A percentile compares a stretch with the other conserved stretches of the same genome.
These are phyloP conservation scores for Pseudocercospora crystallina DNA, from an alignment of 2,329 filamentous ascomycete genomes.

Conservation along the genomic window DNA sequence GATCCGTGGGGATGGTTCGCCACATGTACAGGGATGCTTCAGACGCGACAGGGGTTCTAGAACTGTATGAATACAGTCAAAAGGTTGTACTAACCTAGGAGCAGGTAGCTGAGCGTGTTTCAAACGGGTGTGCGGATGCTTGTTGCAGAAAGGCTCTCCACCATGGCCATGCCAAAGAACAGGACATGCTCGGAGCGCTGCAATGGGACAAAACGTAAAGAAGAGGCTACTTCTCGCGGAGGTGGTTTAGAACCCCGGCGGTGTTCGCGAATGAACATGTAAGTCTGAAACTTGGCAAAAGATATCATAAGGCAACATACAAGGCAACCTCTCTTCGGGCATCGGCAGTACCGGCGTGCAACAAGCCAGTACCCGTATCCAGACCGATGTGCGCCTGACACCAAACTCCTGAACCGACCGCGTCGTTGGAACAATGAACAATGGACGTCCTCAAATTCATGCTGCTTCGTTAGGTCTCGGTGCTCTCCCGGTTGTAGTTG, in stretches of 20 bases:
- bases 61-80: background rate
- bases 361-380: constrained; percentile 11
- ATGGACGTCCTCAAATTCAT: constrained; percentile 18
- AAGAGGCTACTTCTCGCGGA: too few species aligned
- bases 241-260: too few species aligned
- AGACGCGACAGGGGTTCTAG: constrained; percentile 4
- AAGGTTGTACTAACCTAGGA: too few species aligned
- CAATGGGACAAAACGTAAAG: background rate
- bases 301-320: constrained; percentile 11
- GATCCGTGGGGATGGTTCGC: constrained; percentile 1
- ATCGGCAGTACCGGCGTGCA: constrained; percentile 7
- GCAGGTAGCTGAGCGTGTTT: too few species aligned
- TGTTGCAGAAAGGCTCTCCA: too few species aligned
- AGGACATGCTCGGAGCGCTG: constrained; percentile 9
- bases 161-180: background rate
- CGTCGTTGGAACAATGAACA: constrained; percentile 24
- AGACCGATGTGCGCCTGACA: constrained; percentile 18
- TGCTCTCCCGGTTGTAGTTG: constrained; percentile 50
- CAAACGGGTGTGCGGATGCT: too few species aligned
- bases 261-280: too few species aligned
- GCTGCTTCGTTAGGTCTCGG: constrained; percentile 33
- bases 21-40: constrained; percentile 7
- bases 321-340: constrained; percentile 1
- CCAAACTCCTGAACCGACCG: constrained; percentile 21
- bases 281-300: background rate